phyloP scores from a whole-genome alignment of 2,329 filamentous ascomycete species.

The Colletotrichum phormii region DNA sequence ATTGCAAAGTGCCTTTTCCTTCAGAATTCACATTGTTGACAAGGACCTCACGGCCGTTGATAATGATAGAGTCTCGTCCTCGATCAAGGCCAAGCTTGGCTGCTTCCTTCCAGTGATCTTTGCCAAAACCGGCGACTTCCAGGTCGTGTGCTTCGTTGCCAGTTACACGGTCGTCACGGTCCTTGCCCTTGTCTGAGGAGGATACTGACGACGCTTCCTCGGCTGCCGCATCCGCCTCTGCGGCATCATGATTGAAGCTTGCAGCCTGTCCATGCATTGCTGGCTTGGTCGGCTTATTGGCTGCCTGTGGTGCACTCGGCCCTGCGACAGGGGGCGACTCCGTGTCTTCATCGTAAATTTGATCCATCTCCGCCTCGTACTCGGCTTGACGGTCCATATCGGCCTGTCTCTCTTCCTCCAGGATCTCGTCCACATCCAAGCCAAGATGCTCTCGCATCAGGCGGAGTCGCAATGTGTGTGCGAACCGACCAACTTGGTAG shows the following conservation, averaged over 20 bases:
- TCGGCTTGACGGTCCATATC: conserved; percentile 69
- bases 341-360: conserved; percentile 67
- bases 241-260: conserved; percentile 82
- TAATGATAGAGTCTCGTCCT: conserved; percentile 78
- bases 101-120: conserved; percentile 79
- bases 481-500: conserved; percentile 91
- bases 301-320: conserved; percentile 20
- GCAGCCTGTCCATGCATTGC: conserved; percentile 27
- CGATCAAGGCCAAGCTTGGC: conserved; percentile 69
- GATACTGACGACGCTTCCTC: conserved; percentile 40
- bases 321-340: conserved; percentile 39
- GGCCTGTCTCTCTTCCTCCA: conserved; percentile 79
- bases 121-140: conserved; percentile 83
- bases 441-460: conserved; percentile 97
- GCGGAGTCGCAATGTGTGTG: conserved; percentile 90
- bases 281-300: conserved; percentile 4
- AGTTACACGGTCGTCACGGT: conserved; percentile 56
- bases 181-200: conserved; percentile 47
- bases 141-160: conserved; percentile 72
- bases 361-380: conserved; percentile 70
- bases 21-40: conserved; percentile 72
- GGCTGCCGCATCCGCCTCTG: conserved; percentile 60
- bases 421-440: conserved; percentile 92
- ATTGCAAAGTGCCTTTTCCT: conserved; percentile 69
- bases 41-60: conserved; percentile 78